phyloP scores from a whole-genome alignment of 495 filamentous ascomycete genomes.

The Penicillium dipodomyicola region DNA sequence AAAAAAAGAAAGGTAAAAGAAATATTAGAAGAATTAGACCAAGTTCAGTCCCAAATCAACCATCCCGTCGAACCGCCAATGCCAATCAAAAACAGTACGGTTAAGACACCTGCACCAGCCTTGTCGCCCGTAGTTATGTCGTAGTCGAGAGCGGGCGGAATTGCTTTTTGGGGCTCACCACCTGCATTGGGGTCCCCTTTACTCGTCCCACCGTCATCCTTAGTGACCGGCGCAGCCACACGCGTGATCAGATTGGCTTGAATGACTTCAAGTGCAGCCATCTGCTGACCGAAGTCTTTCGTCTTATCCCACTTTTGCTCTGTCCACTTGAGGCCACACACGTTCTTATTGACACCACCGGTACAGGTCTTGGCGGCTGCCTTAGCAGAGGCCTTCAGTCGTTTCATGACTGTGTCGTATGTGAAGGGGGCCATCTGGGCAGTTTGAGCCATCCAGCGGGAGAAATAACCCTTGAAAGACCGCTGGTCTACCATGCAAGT shows the following conservation, averaged over 20 bases:
- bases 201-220: conserved; percentile 71
- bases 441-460: conserved; percentile 74
- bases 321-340: conserved; percentile 68
- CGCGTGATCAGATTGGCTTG: conserved; percentile 56
- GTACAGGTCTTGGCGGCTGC: conserved; percentile 71
- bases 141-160: conserved; percentile 17
- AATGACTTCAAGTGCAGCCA: conserved; percentile 67
- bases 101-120: conserved; percentile 37
- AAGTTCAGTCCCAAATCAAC: conserved; percentile 33
- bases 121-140: conserved; percentile 31
- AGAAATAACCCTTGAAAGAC: conserved; percentile 83
- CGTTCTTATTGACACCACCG: conserved; percentile 49
- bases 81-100: conserved; percentile 28
- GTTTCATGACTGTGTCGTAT: conserved; percentile 57
- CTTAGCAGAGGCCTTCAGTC: conserved; percentile 61
- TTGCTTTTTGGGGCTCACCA: conserved; percentile 14
- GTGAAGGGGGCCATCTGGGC: conserved; percentile 72
- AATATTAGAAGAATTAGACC: neutral
- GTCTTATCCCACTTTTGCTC: conserved; percentile 51
- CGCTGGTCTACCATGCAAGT: conserved; percentile 73
- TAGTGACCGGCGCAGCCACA: conserved; percentile 56
- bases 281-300: conserved; percentile 66
- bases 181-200: conserved; percentile 69
- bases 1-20: neutral
- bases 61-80: conserved; percentile 34